A percentile compares a stretch with the other conserved stretches of the same genome.
These are phyloP conservation scores for Sclerotinia sclerotiorum DNA, from an alignment of 2,329 filamentous ascomycete genomes.

Conservation along the genomic window DNA sequence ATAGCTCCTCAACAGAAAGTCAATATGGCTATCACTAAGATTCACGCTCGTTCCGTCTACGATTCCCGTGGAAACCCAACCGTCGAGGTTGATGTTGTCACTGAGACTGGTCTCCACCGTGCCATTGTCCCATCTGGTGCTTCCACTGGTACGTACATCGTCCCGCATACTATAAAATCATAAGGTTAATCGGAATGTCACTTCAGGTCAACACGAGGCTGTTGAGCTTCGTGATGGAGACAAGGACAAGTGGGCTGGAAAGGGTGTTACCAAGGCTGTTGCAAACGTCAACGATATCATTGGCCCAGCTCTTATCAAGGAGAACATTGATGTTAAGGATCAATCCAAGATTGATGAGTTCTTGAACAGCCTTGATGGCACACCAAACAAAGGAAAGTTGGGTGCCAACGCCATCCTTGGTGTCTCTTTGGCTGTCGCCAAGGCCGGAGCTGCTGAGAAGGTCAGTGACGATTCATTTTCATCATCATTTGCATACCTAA, in stretches of 20 bases:
- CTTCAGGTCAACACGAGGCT: constrained; percentile 80
- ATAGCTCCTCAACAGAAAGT: constrained; percentile 34
- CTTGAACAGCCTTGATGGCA: constrained; percentile 81
- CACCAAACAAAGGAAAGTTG: constrained; percentile 81
- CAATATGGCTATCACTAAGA: constrained; percentile 87
- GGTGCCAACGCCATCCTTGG: constrained; percentile 88
- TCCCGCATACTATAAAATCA: constrained; percentile 27
- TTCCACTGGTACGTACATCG: constrained; percentile 72
- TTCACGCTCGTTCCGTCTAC: constrained; percentile 93
- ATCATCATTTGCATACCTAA: constrained; percentile 20
- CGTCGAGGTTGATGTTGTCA: constrained; percentile 96
- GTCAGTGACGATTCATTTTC: constrained; percentile 41
- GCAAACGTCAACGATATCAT: constrained; percentile 82
- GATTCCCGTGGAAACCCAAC: constrained; percentile 99
- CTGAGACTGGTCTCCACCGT: constrained; percentile 93
- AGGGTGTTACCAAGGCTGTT: constrained; percentile 84
- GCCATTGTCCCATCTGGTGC: constrained; percentile 97
- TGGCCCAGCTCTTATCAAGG: constrained; percentile 77
- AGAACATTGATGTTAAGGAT: constrained; percentile 81
- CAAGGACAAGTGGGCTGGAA: constrained; percentile 81
- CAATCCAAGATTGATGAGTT: constrained; percentile 81
- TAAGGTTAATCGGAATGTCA: constrained; percentile 30
- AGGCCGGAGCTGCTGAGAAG: constrained; percentile 88
- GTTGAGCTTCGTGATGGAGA: constrained; percentile 89
- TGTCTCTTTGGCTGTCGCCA: constrained; percentile 80